Evolutionary conservation across 192 early-diverging fungal species (phyloP).

Genomic region (Diversispora eburnea): DNA sequence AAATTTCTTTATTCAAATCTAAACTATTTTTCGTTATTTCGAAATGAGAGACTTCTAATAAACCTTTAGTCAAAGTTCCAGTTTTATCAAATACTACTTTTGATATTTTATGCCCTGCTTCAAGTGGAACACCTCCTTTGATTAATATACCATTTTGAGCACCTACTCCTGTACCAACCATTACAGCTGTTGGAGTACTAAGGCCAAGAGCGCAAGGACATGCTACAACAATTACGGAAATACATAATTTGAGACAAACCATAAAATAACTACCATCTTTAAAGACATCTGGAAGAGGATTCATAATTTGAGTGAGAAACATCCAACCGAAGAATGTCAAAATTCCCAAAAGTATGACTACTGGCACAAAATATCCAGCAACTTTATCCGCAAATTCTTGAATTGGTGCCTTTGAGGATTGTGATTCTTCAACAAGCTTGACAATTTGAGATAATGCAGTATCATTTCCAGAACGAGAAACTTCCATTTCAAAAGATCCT

Average conservation of each 20-base stretch:
- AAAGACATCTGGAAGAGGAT: slow-evolving; percentile 42
- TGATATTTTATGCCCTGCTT: slow-evolving; percentile 73
- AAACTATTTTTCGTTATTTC: slow-evolving; percentile 29
- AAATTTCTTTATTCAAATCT: slow-evolving; percentile 44
- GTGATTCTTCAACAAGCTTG: slow-evolving; percentile 87
- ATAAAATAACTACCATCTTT: slow-evolving; percentile 62
- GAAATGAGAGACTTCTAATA: slow-evolving; percentile 59
- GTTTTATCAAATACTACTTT: slow-evolving; percentile 98
- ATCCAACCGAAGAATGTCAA: slow-evolving; percentile 79
- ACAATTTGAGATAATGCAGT: slow-evolving; percentile 92
- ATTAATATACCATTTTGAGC: slow-evolving; percentile 94
- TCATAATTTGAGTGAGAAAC: slow-evolving; percentile 47
- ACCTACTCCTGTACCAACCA: slow-evolving; percentile 97
- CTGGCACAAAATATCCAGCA: slow-evolving; percentile 89
- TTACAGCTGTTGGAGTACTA: slow-evolving; percentile 94
- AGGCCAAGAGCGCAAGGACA: slow-evolving; percentile 97
- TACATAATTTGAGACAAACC: slow-evolving; percentile 82
- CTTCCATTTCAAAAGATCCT: slow-evolving; percentile 82
- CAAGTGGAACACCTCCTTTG: slow-evolving; percentile 88
- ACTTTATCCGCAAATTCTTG: slow-evolving; percentile 91
- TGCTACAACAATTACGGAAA: slow-evolving; percentile 93
- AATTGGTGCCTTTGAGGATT: slow-evolving; percentile 92
- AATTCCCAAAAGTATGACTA: slow-evolving; percentile 69
- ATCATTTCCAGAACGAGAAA: slow-evolving; percentile 82
- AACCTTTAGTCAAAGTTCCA: slow-evolving; percentile 85